These are phyloP conservation scores for Taphrina wiesneri DNA, from an alignment of 1,139 yeast genomes.

Conservation along the genomic window DNA sequence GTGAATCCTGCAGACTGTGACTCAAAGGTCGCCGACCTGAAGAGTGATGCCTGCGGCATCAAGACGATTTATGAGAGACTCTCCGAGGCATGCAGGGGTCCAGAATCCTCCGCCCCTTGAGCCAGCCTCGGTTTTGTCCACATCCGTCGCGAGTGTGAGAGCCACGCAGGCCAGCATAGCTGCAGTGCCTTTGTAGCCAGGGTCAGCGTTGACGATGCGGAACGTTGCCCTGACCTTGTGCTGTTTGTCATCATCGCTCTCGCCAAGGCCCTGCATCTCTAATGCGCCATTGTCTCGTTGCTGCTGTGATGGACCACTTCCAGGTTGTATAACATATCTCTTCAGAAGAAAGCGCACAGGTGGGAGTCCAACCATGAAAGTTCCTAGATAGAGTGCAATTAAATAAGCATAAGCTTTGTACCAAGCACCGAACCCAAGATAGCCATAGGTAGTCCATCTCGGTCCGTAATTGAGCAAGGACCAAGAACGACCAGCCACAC, in stretches of 20 bases:
- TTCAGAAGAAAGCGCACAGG: conserved; percentile 1
- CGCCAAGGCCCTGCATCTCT: conserved; percentile 6
- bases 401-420: conserved; percentile 10
- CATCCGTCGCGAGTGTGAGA: background rate
- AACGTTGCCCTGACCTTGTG: conserved; percentile 8
- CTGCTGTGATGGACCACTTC: conserved; percentile 7
- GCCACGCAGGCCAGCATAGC: conserved; percentile 18
- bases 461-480: conserved; percentile 8
- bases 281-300: conserved; percentile 1
- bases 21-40: background rate
- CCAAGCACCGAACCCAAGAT: background rate
- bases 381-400: background rate
- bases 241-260: background rate
- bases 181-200: conserved; percentile 19
- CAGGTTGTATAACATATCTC: conserved; percentile 2
- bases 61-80: background rate
- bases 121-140: background rate
- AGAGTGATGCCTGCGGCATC: conserved; percentile 9
- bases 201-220: background rate
- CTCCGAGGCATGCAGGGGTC: conserved; percentile 21
- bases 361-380: background rate
- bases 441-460: conserved; percentile 13
- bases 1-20: background rate
- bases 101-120: conserved; percentile 5
- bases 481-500: conserved; percentile 20